Percentiles rank a stretch among this genome's conserved stretches.
These are phyloP conservation scores for Stagonosporopsis chrysanthemi DNA, from an alignment of 2,329 filamentous ascomycete genomes.

Conservation along the genomic window DNA sequence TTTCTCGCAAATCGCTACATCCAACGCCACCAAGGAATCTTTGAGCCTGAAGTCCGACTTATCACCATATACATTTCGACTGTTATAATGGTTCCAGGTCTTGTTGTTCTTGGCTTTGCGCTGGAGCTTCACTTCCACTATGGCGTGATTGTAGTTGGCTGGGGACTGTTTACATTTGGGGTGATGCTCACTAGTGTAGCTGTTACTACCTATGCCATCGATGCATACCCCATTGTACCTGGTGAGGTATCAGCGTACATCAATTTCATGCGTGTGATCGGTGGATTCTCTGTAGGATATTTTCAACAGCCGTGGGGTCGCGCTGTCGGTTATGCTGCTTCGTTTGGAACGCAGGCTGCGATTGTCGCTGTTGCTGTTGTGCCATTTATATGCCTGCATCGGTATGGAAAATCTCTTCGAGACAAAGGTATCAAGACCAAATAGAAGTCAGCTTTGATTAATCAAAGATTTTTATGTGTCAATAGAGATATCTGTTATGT, in stretches of 20 bases:
- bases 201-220: slow-evolving; percentile 39
- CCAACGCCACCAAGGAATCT: slow-evolving; percentile 28
- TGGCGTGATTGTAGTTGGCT: slow-evolving; percentile 28
- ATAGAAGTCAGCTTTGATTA: too few relatives aligned
- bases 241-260: slow-evolving; percentile 34
- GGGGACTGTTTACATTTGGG: slow-evolving; percentile 35
- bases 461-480: too few relatives aligned
- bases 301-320: slow-evolving; percentile 40
- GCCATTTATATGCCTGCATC: too few relatives aligned
- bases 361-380: slow-evolving; percentile 25
- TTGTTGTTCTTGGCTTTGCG: slow-evolving; percentile 32
- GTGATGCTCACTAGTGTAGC: slow-evolving; percentile 34
- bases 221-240: slow-evolving; percentile 38
- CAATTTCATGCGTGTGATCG: slow-evolving; percentile 36
- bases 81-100: slow-evolving; percentile 34
- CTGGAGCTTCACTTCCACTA: slow-evolving; percentile 30
- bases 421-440: too few relatives aligned
- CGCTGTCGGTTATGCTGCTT: slow-evolving; percentile 27
- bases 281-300: slow-evolving; percentile 41
- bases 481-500: too few relatives aligned
- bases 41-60: slow-evolving; percentile 37
- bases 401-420: too few relatives aligned
- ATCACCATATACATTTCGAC: slow-evolving; percentile 34
- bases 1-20: slow-evolving; percentile 35
- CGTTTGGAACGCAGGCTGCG: slow-evolving; percentile 40